phyloP scores from a whole-genome alignment of 2,329 filamentous ascomycete genomes.

The Lachnellula cervina region DNA sequence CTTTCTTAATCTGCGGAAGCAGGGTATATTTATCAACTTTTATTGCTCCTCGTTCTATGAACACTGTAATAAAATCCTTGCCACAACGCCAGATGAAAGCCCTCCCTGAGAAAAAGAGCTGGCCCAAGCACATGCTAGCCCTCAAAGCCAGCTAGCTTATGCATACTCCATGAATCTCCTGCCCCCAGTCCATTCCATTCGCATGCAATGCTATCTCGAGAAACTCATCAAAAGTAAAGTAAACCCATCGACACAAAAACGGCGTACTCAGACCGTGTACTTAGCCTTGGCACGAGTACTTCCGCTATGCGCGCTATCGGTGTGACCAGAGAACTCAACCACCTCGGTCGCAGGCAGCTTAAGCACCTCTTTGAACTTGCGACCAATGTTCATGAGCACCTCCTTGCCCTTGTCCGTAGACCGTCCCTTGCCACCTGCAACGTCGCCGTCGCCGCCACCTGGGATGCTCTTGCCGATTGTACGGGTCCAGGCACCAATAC shows the following conservation, averaged over 20 bases:
- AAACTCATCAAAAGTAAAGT: slow-evolving; percentile 1
- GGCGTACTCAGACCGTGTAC: slow-evolving; percentile 63
- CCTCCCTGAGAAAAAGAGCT: slow-evolving; percentile 9
- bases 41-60: slow-evolving; percentile 12
- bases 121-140: slow-evolving; percentile 1
- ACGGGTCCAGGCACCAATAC: slow-evolving; percentile 95
- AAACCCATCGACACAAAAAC: background rate
- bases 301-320: slow-evolving; percentile 85
- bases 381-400: slow-evolving; percentile 77
- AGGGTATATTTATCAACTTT: too few relatives aligned
- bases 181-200: slow-evolving; percentile 3
- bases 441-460: slow-evolving; percentile 66
- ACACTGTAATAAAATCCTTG: slow-evolving; percentile 1
- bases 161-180: slow-evolving; percentile 17
- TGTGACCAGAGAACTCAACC: slow-evolving; percentile 96
- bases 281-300: slow-evolving; percentile 96
- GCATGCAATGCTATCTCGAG: slow-evolving; percentile 6
- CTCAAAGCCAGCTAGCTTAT: slow-evolving; percentile 4
- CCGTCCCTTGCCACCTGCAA: slow-evolving; percentile 72
- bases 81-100: slow-evolving; percentile 16
- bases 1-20: background rate
- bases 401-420: slow-evolving; percentile 78
- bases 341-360: slow-evolving; percentile 70
- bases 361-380: slow-evolving; percentile 87
- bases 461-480: slow-evolving; percentile 83